Evolutionary conservation across 2,329 filamentous ascomycete species (phyloP).

Genomic region (Scleromitrula shiraiana): DNA sequence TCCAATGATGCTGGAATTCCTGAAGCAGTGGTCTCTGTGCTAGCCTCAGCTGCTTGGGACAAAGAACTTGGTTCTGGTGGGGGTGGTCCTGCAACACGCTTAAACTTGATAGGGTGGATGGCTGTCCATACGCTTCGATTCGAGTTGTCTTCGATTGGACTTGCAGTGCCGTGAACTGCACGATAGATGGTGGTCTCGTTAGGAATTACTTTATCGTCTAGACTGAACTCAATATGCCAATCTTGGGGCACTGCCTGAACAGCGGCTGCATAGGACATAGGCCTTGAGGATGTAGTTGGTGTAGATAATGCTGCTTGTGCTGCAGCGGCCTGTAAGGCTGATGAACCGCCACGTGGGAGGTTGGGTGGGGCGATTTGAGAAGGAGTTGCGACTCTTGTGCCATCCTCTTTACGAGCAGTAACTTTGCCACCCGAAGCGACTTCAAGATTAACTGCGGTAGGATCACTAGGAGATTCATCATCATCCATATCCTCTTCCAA

Average conservation of each 20-base stretch:
- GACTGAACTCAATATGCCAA: slow-evolving; percentile 95
- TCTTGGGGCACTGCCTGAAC: slow-evolving; percentile 76
- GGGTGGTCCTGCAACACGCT: slow-evolving; percentile 74
- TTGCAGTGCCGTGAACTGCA: slow-evolving; percentile 62
- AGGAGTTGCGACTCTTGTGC: slow-evolving; percentile 77
- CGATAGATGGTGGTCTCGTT: slow-evolving; percentile 96
- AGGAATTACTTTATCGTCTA: slow-evolving; percentile 73
- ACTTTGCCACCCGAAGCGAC: slow-evolving; percentile 80
- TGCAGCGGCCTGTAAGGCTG: slow-evolving; percentile 32
- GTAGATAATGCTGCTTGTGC: slow-evolving; percentile 32
- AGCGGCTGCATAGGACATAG: slow-evolving; percentile 77
- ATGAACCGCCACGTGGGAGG: slow-evolving; percentile 35
- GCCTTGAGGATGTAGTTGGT: slow-evolving; percentile 47
- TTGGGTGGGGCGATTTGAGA: slow-evolving; percentile 49
- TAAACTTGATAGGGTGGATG: slow-evolving; percentile 87
- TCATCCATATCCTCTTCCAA: slow-evolving; percentile 77
- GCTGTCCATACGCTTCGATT: slow-evolving; percentile 81
- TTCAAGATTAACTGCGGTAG: slow-evolving; percentile 85
- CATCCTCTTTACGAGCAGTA: slow-evolving; percentile 86
- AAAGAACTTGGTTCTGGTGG: slow-evolving; percentile 63
- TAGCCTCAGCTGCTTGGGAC: slow-evolving; percentile 42
- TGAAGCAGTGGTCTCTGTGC: slow-evolving; percentile 44
- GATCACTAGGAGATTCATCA: slow-evolving; percentile 66
- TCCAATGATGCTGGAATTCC: slow-evolving; percentile 71
- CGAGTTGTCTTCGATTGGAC: slow-evolving; percentile 54